Evolutionary conservation across 495 filamentous ascomycete genomes (phyloP).

Genomic region (Podospora anserina): DNA sequence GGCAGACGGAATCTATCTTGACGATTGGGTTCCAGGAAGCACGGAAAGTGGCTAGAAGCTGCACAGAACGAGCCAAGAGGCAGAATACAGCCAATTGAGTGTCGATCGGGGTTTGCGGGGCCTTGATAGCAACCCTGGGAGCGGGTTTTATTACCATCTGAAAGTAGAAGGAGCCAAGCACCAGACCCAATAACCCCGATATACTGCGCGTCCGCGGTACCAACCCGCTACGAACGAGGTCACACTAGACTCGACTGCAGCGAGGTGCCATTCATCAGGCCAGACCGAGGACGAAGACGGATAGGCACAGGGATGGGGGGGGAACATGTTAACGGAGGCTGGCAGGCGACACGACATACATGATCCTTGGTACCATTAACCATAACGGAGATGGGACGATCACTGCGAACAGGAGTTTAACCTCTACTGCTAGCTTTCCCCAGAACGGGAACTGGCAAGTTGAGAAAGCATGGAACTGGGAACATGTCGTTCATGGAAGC

Average conservation of each 20-base stretch:
- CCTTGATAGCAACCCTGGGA: conserved; percentile 11
- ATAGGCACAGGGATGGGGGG: conserved; percentile 3
- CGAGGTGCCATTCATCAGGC: background rate
- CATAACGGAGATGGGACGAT: background rate
- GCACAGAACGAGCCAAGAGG: conserved; percentile 16
- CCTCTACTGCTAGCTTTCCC: conserved; percentile 9
- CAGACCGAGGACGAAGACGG: conserved; percentile 10
- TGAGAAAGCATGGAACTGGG: background rate
- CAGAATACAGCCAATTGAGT: conserved; percentile 10
- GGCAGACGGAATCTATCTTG: conserved; percentile 6
- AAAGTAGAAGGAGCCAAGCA: conserved; percentile 27
- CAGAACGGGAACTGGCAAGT: background rate
- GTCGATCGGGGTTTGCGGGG: background rate
- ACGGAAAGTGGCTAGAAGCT: conserved; percentile 25
- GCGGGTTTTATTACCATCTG: conserved; percentile 16
- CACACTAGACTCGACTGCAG: background rate
- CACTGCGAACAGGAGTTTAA: background rate
- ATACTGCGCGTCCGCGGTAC: conserved; percentile 1
- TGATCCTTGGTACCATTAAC: background rate
- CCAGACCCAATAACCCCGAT: conserved; percentile 12
- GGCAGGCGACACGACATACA: background rate
- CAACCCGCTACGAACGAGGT: conserved; percentile 1
- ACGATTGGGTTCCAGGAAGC: background rate
- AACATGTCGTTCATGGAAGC: background rate
- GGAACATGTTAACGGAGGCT: background rate